Conservation (phyloP, 805 yeast species). For the Wickerhamomyces sydowiorum region DNA sequence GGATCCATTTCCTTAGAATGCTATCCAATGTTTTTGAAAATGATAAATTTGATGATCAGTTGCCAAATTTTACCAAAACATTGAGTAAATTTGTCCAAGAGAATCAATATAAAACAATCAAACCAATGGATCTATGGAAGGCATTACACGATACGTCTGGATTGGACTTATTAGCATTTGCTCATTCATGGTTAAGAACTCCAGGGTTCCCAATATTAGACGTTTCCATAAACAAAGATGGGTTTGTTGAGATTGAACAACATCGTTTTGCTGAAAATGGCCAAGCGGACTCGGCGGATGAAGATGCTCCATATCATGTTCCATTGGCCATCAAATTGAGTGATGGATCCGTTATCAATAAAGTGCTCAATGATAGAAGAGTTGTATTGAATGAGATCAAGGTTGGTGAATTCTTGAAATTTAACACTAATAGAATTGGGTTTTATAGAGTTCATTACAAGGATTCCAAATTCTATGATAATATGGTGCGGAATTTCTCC, state of each 20-base stretch:
- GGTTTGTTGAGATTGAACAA: constrained; percentile 31
- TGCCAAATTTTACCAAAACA: constrained; percentile 28
- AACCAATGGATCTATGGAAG: constrained; percentile 50
- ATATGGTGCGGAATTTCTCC: constrained; percentile 17
- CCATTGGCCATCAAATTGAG: constrained; percentile 43
- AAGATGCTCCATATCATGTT: constrained; percentile 56
- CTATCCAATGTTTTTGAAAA: constrained; percentile 37
- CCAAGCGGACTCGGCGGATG: constrained; percentile 44
- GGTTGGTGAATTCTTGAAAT: constrained; percentile 27
- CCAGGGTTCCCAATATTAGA: constrained; percentile 54
- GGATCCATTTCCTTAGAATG: constrained; percentile 50
- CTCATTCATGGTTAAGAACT: constrained; percentile 54
- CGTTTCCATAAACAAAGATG: constrained; percentile 25
- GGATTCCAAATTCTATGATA: constrained; percentile 20
- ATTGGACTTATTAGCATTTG: constrained; percentile 43
- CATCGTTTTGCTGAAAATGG: constrained; percentile 27
- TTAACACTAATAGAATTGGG: constrained; percentile 42
- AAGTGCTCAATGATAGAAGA: constrained; percentile 39
- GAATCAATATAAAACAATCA: constrained; percentile 33
- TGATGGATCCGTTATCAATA: constrained; percentile 31
- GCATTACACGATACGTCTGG: constrained; percentile 27
- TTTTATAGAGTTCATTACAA: constrained; percentile 45
- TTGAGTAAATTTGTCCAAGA: constrained; percentile 33
- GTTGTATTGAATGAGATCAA: constrained; percentile 15
- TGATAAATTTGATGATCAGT: constrained; percentile 23